Base-by-base conservation (phyloP, 129 eudicot genomes). In the Gnaphalium uliginosum region DNA sequence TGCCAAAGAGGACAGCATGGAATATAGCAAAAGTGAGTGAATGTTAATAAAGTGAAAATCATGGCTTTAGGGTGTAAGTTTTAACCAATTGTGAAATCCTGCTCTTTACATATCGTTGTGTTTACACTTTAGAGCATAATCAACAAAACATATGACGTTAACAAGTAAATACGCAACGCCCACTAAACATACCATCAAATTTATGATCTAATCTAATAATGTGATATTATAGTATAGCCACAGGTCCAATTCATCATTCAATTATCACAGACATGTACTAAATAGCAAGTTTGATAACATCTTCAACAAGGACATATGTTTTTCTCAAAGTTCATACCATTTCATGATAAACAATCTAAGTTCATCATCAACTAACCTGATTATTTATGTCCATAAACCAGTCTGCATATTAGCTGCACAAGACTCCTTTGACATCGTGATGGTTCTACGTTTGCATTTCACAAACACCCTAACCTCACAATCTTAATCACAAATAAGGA, bases 331-430 rank as follows among this genome's bases (percentile, higher is more conserved):
- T 68, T 23, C 37, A 43, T 4, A 46, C 53, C 59, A 43, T 68
- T 23, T 15, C 58, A 43, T 24, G 43, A 68, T 67, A 37, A 46
- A 50, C 19, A 57, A 2, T 73, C 66, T 57, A 79, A 61, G 60
- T 37, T 39, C 67, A 17, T 68, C 22, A 67, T 33, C 80, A 41
- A 21, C 51, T 66, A 58, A 61, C 77, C 76, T 78, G 9, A 71
- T 71, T 72, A 71, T 63, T 71, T 30, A 57, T 50, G 58, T 63
- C 78, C 78, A 79, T 71, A 63, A 64, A 33, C 21, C 23, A 74
- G 32, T 39, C 69, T 61, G 69, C 58, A 74, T 73, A 60, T 61
- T 26, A 65, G 68, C 43, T 37, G n/a, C 56, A 35, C 0, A 70
- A 50, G 59, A 62, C 29, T 78, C 69, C 69, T 39, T 39, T 43